Evolutionary conservation across 257 asterid species (phyloP).

Genomic region (Voacanga thouarsii): DNA sequence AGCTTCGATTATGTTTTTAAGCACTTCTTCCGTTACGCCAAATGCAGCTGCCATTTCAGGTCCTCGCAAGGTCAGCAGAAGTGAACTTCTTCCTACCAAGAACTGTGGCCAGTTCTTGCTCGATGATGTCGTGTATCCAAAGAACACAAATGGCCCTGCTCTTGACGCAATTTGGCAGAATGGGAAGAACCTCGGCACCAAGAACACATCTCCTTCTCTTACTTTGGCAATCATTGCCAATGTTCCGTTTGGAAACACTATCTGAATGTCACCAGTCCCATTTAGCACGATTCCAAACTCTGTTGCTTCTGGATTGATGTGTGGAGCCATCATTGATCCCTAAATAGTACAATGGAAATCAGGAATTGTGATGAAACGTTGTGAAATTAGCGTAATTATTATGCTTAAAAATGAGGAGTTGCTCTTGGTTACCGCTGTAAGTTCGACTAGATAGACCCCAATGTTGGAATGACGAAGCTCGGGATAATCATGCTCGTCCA

Average conservation of each 20-base stretch:
- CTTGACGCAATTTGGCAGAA: slow-evolving; percentile 91
- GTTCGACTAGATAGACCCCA: slow-evolving; percentile 69
- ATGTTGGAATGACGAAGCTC: slow-evolving; percentile 52
- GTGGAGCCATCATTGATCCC: slow-evolving; percentile 99
- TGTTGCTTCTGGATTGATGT: slow-evolving; percentile 68
- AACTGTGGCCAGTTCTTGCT: slow-evolving; percentile 72
- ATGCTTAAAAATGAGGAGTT: neutral
- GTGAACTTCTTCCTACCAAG: slow-evolving; percentile 25
- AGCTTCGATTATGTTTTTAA: neutral
- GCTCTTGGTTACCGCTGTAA: slow-evolving; percentile 49
- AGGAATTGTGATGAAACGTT: neutral
- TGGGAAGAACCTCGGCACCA: slow-evolving; percentile 76
- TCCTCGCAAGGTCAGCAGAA: neutral
- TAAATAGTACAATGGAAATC: neutral
- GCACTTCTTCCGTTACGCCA: neutral
- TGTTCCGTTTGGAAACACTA: slow-evolving; percentile 72
- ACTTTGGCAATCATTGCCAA: slow-evolving; percentile 80
- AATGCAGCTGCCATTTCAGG: slow-evolving; percentile 10
- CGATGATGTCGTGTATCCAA: slow-evolving; percentile 79
- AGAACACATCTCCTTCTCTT: slow-evolving; percentile 66
- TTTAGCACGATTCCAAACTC: slow-evolving; percentile 67
- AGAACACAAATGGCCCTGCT: slow-evolving; percentile 74
- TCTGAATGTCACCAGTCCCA: slow-evolving; percentile 60
- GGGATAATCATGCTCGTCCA: slow-evolving; percentile 53
- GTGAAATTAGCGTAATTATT: neutral